Evolutionary conservation across 108 stramenopile species (phyloP), one percentile per base, ranked within the genome.

Genomic region (Chaetoceros tenuissimus): DNA sequence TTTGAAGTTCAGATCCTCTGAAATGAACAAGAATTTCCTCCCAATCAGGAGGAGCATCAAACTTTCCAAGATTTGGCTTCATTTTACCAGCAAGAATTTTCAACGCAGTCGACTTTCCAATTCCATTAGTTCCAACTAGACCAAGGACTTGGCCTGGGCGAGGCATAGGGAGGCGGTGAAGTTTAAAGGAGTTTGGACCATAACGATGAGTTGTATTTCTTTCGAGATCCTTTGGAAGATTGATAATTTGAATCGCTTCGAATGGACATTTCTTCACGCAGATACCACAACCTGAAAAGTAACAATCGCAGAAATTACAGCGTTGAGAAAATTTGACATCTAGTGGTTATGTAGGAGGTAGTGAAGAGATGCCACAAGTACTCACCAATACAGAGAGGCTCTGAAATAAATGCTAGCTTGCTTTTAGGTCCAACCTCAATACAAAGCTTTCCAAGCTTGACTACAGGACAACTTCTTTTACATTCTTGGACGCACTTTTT

Each of bases 231-330:
- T 97, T 95, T 56, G 98, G 98, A 25, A 99, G 73, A 63, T 99
- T 99, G 89, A 99, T 98, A 64, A 99, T 97, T 46, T 74, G 73
- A 53, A 99, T 95, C 28, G 98, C 98, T 54, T 91, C 96, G 64
- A 98, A 98, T 20, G 98, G 98, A 63, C 98, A 99, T 60, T 89
- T 89, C 74, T 99, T 97, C 3, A 97, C 96, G 67, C 98, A 99
- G 49, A 99, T 97, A 71, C 96, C 96, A 61, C 98, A 99, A 25
- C 97, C 95, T 82, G 40, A 10, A 25, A 59, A 27, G 40, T 10
- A 29, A 57, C 18, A 1, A 51, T 24, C n/a, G 2, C 2, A 44
- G 26, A 34, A n/a, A n/a, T n/a, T n/a, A n/a, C n/a, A n/a, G n/a
- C n/a, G n/a, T n/a, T n/a, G n/a, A n/a, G n/a, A n/a, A n/a, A n/a